Conservation (phyloP, 2,329 filamentous ascomycete genomes). For the Ceratocystis harringtonii region DNA sequence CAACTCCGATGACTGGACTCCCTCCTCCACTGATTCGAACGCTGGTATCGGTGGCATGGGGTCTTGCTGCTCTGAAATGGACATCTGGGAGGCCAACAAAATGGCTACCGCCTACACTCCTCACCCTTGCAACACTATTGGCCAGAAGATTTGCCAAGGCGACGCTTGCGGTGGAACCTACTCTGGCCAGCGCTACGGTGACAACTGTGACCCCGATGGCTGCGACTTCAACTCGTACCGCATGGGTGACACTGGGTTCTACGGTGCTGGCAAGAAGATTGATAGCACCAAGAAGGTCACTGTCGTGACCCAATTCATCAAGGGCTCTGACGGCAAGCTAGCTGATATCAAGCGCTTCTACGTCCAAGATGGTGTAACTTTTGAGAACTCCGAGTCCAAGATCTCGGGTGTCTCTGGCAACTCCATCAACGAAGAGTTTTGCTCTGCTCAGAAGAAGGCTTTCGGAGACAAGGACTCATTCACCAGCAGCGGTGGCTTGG, state of each 20-base stretch:
- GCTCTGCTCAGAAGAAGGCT: constrained; percentile 37
- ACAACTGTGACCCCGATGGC: constrained; percentile 47
- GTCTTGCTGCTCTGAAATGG: constrained; percentile 43
- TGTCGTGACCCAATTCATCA: constrained; percentile 45
- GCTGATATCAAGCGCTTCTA: constrained; percentile 42
- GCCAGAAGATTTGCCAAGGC: constrained; percentile 18
- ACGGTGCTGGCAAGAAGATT: constrained; percentile 40
- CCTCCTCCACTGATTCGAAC: constrained; percentile 36
- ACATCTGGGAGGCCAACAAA: constrained; percentile 44
- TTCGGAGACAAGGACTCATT: constrained; percentile 39
- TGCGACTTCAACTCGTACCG: constrained; percentile 54
- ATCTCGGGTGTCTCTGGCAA: constrained; percentile 36
- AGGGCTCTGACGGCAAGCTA: constrained; percentile 18
- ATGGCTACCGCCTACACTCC: constrained; percentile 42
- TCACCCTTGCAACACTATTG: constrained; percentile 33
- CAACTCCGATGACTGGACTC: constrained; percentile 31
- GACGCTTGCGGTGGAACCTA: constrained; percentile 34
- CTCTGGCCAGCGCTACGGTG: constrained; percentile 36
- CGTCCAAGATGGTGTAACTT: constrained; percentile 41
- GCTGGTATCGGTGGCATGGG: constrained; percentile 35
- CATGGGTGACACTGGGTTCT: constrained; percentile 45
- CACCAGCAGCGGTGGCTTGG: constrained; percentile 39
- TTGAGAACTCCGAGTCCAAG: constrained; percentile 29
- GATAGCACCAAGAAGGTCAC: constrained; percentile 43
- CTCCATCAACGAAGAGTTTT: constrained; percentile 42